These are phyloP conservation scores for Aspergillus avenaceus DNA, from an alignment of 495 filamentous ascomycete genomes.

Conservation along the genomic window DNA sequence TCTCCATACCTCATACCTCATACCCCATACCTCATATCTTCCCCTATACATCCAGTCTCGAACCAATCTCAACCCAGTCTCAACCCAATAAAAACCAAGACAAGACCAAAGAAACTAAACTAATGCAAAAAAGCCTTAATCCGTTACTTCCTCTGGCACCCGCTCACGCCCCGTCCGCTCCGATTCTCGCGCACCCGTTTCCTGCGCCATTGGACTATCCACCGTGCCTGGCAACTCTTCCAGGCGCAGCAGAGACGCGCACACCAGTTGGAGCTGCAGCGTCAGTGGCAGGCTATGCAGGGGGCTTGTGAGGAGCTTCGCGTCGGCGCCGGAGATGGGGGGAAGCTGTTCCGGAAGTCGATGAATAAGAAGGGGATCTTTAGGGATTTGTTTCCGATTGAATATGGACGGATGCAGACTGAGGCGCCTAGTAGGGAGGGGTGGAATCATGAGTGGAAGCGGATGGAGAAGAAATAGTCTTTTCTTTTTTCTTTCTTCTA, in stretches of 20 bases:
- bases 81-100: not conserved
- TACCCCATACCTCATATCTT: not conserved
- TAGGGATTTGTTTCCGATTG: constrained; percentile 65
- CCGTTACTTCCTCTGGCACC: constrained; percentile 63
- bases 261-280: constrained; percentile 60
- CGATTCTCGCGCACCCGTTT: constrained; percentile 80
- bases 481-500: constrained; percentile 1
- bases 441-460: constrained; percentile 70
- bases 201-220: constrained; percentile 98
- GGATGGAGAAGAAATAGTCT: constrained; percentile 21
- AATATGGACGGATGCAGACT: constrained; percentile 80
- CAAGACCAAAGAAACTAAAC: not conserved
- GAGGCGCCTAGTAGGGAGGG: constrained; percentile 67
- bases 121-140: constrained; percentile 40
- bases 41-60: too few relatives aligned
- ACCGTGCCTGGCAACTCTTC: constrained; percentile 84
- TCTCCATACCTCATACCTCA: not conserved
- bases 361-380: constrained; percentile 83
- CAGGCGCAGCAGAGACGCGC: constrained; percentile 56
- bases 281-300: constrained; percentile 75
- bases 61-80: too few relatives aligned
- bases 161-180: constrained; percentile 69
- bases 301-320: constrained; percentile 78
- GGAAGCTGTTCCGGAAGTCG: constrained; percentile 75
- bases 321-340: constrained; percentile 63